These are phyloP conservation scores for Pythium vanterpoolii DNA, from an alignment of 352 stramenopile genomes.

Conservation along the genomic window DNA sequence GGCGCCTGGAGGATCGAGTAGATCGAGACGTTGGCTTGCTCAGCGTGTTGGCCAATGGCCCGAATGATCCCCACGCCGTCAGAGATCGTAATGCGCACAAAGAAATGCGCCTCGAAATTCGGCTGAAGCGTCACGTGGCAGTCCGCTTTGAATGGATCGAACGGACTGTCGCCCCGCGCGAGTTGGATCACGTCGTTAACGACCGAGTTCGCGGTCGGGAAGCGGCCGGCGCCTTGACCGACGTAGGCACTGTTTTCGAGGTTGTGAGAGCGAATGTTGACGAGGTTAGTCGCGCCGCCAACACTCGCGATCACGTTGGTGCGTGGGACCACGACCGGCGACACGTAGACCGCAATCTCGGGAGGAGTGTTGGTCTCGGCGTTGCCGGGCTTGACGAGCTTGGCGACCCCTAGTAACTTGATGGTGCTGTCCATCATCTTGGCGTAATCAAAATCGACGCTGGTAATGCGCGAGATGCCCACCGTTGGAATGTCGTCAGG, in stretches of 20 bases:
- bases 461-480: conserved; percentile 91
- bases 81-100: conserved; percentile 93
- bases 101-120: conserved; percentile 93
- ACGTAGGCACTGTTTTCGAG: conserved; percentile 89
- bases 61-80: conserved; percentile 94
- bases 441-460: conserved; percentile 95
- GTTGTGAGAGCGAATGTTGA: conserved; percentile 89
- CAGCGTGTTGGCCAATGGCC: conserved; percentile 92
- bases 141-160: conserved; percentile 82
- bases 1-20: conserved; percentile 97
- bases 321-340: conserved; percentile 88
- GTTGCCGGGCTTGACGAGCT: conserved; percentile 73
- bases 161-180: conserved; percentile 78
- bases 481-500: conserved; percentile 88
- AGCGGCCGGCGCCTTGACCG: conserved; percentile 92
- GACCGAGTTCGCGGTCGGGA: conserved; percentile 95
- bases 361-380: conserved; percentile 59
- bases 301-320: conserved; percentile 89
- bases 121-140: conserved; percentile 67
- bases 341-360: conserved; percentile 93
- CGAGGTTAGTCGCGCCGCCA: conserved; percentile 89
- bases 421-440: conserved; percentile 95
- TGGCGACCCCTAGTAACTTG: conserved; percentile 92
- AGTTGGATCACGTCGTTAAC: conserved; percentile 95
- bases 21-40: conserved; percentile 94